Percentiles rank a stretch among this genome's conserved stretches.
Conservation (phyloP, 148 eudicot species). For the Chenopodium formosanum region DNA sequence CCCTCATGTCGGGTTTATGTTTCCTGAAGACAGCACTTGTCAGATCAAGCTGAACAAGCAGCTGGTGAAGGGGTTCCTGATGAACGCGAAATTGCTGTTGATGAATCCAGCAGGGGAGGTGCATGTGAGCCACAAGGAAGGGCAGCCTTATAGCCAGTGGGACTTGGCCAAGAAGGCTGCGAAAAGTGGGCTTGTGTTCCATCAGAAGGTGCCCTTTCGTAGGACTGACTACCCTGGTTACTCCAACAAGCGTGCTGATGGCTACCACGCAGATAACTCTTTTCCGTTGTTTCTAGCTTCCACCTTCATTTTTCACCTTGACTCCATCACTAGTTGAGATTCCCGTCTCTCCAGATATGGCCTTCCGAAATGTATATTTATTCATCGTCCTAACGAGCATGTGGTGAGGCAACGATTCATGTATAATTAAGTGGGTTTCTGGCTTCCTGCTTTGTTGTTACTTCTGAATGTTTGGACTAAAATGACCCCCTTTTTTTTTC, state of each 20-base stretch:
- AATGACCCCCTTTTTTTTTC: neutral
- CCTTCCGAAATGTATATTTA: neutral
- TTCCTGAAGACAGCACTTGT: conserved; percentile 8
- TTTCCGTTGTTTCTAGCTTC: conserved; percentile 39
- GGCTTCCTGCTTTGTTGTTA: neutral
- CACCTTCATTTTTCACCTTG: conserved; percentile 39
- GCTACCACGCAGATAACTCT: conserved; percentile 31
- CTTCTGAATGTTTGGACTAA: neutral
- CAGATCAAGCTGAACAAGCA: conserved; percentile 38
- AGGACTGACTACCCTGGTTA: conserved; percentile 44
- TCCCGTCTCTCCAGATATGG: neutral
- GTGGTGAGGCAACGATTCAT: neutral
- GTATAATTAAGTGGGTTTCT: neutral
- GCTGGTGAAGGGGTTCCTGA: conserved; percentile 42
- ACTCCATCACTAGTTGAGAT: conserved; percentile 6
- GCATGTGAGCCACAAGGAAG: conserved; percentile 39
- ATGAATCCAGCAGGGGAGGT: conserved; percentile 36
- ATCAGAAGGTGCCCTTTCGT: conserved; percentile 30
- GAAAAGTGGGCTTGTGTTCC: conserved; percentile 35
- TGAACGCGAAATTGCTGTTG: conserved; percentile 33
- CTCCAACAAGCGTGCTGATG: conserved; percentile 44
- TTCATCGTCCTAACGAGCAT: neutral
- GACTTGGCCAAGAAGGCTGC: conserved; percentile 44
- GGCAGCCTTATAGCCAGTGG: conserved; percentile 39
- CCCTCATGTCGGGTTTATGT: conserved; percentile 18